phyloP scores from a whole-genome alignment of 2,329 filamentous ascomycete species.

The Sporothrix curviconia region DNA sequence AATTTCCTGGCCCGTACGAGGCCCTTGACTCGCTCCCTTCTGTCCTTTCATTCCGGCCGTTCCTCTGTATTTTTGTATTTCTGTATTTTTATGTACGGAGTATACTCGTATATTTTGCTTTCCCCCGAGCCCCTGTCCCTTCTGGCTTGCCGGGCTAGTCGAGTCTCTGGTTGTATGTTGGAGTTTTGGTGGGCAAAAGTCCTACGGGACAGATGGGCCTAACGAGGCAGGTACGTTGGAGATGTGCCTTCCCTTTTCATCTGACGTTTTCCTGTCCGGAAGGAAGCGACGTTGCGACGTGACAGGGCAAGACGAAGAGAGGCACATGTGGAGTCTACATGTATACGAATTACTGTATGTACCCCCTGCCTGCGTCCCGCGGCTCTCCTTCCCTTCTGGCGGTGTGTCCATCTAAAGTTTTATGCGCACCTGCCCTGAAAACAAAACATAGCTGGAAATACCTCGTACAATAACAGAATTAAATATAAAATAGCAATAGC shows the following conservation, averaged over 20 bases:
- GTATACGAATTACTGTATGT: too few species aligned
- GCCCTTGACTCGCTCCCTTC: constrained; percentile 15
- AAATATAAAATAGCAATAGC: background rate
- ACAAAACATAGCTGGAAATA: background rate
- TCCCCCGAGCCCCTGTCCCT: too few species aligned
- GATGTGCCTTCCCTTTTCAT: background rate
- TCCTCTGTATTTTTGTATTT: background rate
- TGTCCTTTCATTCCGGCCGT: constrained; percentile 1
- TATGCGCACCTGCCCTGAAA: background rate
- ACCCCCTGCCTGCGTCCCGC: background rate
- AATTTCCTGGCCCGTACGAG: constrained; percentile 18
- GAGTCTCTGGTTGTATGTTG: too few species aligned
- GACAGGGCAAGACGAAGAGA: too few species aligned
- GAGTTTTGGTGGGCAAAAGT: too few species aligned
- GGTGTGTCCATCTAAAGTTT: background rate
- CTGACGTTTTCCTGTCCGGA: background rate
- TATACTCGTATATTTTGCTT: too few species aligned
- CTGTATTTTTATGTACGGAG: too few species aligned
- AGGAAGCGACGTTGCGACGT: background rate
- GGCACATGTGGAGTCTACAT: too few species aligned
- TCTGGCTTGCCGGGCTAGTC: too few species aligned
- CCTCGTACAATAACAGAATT: background rate
- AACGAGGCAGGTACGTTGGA: too few species aligned
- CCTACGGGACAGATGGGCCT: too few species aligned
- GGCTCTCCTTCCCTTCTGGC: too few species aligned